A percentile compares a stretch with the other conserved stretches of the same genome.
Conservation (phyloP, 768 basidiomycete species). For the Mycena latifolia region DNA sequence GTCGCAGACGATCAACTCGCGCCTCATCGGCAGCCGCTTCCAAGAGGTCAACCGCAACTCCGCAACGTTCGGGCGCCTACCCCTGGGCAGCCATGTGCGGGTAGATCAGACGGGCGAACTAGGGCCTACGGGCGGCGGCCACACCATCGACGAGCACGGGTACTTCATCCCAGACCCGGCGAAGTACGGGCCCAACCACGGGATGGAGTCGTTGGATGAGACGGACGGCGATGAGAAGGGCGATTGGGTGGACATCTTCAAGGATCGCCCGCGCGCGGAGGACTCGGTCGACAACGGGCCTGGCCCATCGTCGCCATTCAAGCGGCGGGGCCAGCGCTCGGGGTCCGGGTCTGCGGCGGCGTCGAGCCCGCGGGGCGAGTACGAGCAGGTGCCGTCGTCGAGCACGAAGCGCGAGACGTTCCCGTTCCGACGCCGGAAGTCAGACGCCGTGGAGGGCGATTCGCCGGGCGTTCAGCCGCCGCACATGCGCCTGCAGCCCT, state of each 20-base stretch:
- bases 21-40: slow-evolving; percentile 76
- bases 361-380: slow-evolving; percentile 5
- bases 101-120: slow-evolving; percentile 65
- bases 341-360: background rate
- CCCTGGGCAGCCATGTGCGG: slow-evolving; percentile 69
- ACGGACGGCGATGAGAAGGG: slow-evolving; percentile 53
- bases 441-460: slow-evolving; percentile 35
- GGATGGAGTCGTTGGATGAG: slow-evolving; percentile 42
- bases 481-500: slow-evolving; percentile 74
- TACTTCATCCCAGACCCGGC: slow-evolving; percentile 65
- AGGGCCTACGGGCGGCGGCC: slow-evolving; percentile 45
- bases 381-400: slow-evolving; percentile 29
- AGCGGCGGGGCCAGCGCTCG: slow-evolving; percentile 5
- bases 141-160: slow-evolving; percentile 39
- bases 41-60: slow-evolving; percentile 79
- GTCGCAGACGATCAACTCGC: slow-evolving; percentile 70
- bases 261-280: slow-evolving; percentile 28
- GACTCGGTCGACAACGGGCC: slow-evolving; percentile 34
- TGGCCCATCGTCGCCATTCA: slow-evolving; percentile 28
- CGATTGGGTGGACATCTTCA: slow-evolving; percentile 36
- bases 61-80: slow-evolving; percentile 66
- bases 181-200: slow-evolving; percentile 68
- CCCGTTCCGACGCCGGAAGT: slow-evolving; percentile 59
- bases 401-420: slow-evolving; percentile 70
- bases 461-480: slow-evolving; percentile 55